These are phyloP conservation scores for Monilinia fructicola DNA, from an alignment of 2,329 filamentous ascomycete genomes.

Conservation along the genomic window DNA sequence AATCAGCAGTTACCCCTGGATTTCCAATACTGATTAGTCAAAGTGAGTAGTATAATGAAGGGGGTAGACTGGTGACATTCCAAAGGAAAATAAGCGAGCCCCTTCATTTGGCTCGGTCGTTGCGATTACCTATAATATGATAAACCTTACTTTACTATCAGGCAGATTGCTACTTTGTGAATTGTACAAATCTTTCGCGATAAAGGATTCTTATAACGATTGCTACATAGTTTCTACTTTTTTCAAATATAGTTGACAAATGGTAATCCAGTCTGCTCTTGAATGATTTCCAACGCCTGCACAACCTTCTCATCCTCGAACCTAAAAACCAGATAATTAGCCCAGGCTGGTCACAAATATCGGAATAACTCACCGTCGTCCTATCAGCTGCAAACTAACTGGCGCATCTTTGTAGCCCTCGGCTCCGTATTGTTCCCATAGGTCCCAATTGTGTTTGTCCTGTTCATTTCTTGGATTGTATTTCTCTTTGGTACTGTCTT, in stretches of 20 bases:
- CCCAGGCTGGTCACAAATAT: slow-evolving; percentile 23
- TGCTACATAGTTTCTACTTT: not conserved
- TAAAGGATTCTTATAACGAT: no score
- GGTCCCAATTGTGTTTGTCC: slow-evolving; percentile 39
- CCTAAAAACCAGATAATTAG: slow-evolving; percentile 27
- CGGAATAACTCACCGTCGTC: slow-evolving; percentile 33
- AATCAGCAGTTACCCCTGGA: no score
- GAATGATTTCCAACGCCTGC: slow-evolving; percentile 40
- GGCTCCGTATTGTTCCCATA: slow-evolving; percentile 42
- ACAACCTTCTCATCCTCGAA: slow-evolving; percentile 45
- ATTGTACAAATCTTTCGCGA: not conserved
- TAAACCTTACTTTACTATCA: not conserved
- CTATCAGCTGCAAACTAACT: slow-evolving; percentile 45
- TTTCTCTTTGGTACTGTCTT: slow-evolving; percentile 33
- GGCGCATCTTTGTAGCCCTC: slow-evolving; percentile 45
- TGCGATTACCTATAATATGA: not conserved
- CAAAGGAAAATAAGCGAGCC: slow-evolving; percentile 9
- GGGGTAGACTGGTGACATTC: not conserved
- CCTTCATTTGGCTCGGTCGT: not conserved
- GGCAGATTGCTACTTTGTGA: not conserved
- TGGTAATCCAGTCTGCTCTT: slow-evolving; percentile 40
- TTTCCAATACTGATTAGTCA: no score
- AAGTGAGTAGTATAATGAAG: not conserved
- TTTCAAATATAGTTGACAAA: slow-evolving; percentile 35
- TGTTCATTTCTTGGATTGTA: slow-evolving; percentile 41